phyloP scores from a whole-genome alignment of 495 filamentous ascomycete species.

The Penicillium turbatum region DNA sequence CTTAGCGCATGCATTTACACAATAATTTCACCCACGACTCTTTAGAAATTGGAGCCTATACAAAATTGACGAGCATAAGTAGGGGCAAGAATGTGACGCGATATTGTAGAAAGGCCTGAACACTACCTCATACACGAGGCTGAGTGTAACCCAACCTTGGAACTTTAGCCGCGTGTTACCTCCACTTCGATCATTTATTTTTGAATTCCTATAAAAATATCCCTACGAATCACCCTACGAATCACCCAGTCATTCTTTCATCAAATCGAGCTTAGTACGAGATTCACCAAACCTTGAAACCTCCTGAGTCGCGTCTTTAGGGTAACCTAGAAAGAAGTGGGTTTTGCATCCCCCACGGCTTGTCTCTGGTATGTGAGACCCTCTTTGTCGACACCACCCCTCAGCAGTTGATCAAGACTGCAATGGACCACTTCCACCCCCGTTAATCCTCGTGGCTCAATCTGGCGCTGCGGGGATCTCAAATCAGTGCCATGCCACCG shows the following conservation, averaged over 20 bases:
- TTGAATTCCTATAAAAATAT: not conserved
- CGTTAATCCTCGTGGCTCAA: conserved; percentile 4
- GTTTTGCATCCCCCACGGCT: conserved; percentile 18
- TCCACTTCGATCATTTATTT: not conserved
- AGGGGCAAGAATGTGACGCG: conserved; percentile 4
- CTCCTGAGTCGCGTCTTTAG: too few relatives aligned
- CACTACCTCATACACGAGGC: conserved; percentile 2
- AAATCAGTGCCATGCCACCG: conserved; percentile 32
- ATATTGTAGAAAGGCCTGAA: conserved; percentile 1
- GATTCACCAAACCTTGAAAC: not conserved
- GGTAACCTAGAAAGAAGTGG: too few relatives aligned
- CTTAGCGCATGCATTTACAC: not conserved
- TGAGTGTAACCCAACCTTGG: conserved; percentile 1
- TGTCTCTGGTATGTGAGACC: conserved; percentile 24
- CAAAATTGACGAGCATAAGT: not conserved
- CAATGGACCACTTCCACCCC: conserved; percentile 19
- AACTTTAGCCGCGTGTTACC: conserved; percentile 2
- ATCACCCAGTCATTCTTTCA: not conserved
- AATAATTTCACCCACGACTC: not conserved
- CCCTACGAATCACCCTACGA: not conserved
- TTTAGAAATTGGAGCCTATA: not conserved
- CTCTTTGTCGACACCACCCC: conserved; percentile 16
- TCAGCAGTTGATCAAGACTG: conserved; percentile 13
- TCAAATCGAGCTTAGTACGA: not conserved
- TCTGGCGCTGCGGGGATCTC: conserved; percentile 9